Evolutionary conservation across 805 yeast species (phyloP), one percentile per base, ranked within the genome.

Genomic region (Nakazawaea laoshanensis): DNA sequence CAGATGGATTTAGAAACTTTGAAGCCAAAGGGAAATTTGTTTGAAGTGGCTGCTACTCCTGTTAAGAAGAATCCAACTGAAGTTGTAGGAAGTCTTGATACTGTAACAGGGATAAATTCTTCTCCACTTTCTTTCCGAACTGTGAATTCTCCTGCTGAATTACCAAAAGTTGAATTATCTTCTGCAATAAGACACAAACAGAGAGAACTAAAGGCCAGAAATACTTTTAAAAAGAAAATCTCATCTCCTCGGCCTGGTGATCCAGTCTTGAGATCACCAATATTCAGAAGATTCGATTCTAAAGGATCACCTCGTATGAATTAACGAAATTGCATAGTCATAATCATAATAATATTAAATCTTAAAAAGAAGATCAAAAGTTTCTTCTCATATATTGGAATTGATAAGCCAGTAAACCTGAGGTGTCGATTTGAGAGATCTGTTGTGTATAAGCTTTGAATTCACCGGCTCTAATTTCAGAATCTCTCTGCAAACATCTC

Each of bases 401-500:
- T 20, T 30, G 30, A 15, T 30, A 35, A 6, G 12, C 3, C 8
- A 15, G 29, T 20, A 35, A 30, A 22, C 30, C 38, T 18, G n/a
- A 12, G 17, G 24, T 23, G 22, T 29, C 24, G 7, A 35, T 24
- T 15, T 25, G 17, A 21, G 29, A 16, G 13, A 35, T 16, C 7
- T 30, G 22, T 4, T 18, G 4, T 5, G 30, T 28, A 13, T 21
- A 30, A 3, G 14, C 19, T 27, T 20, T 26, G 28, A 30, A 35
- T 4, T 13, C 7, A 8, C 34, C 63, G 27, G 57, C 54, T 44
- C 63, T 67, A 40, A 63, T 56, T 20, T 61, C 59, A 25, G 65
- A 59, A 21, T 68, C 70, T 33, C 65, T 64, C 25, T 63, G 53
- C 20, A 68, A 56, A 36, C 65, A 53, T 39, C 63, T 61, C 33